Conservation (phyloP, 2,329 filamentous ascomycete genomes). For the Colletotrichum musicola region DNA sequence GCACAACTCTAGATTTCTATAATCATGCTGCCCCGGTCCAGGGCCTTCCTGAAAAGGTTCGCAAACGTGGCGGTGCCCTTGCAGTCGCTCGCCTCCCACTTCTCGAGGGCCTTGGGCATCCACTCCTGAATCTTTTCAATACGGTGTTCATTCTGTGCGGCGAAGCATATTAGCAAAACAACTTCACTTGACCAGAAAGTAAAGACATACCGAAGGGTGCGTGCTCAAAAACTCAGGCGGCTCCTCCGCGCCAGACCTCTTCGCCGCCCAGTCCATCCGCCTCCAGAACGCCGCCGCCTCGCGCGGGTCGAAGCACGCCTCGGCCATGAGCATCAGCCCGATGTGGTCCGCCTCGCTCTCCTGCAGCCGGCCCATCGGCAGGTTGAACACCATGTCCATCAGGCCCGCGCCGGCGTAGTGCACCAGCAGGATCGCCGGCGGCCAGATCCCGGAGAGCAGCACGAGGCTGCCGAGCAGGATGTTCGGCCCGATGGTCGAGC, state of each 20-base stretch:
- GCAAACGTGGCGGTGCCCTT: constrained; percentile 64
- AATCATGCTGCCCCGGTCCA: constrained; percentile 54
- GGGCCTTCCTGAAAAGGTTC: constrained; percentile 62
- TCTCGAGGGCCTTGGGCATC: constrained; percentile 69
- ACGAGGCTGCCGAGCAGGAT: constrained; percentile 64
- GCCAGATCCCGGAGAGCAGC: constrained; percentile 59
- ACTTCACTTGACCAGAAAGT: not conserved
- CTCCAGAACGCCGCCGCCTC: constrained; percentile 76
- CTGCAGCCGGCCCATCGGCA: constrained; percentile 78
- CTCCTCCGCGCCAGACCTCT: constrained; percentile 55
- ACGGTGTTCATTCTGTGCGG: constrained; percentile 67
- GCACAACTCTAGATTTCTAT: constrained; percentile 38
- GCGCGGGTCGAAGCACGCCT: constrained; percentile 80
- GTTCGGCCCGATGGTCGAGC: constrained; percentile 64
- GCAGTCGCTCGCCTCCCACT: constrained; percentile 67
- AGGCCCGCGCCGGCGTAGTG: constrained; percentile 60
- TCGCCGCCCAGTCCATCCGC: constrained; percentile 69
- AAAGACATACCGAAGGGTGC: constrained; percentile 74
- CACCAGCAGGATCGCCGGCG: constrained; percentile 57
- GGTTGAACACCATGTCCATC: constrained; percentile 73
- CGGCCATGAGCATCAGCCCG: constrained; percentile 84
- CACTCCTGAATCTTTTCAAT: constrained; percentile 75
- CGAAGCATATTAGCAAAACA: not conserved
- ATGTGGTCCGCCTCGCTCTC: constrained; percentile 86
- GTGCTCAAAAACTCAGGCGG: constrained; percentile 81